phyloP scores from a whole-genome alignment of 2,329 filamentous ascomycete species.

The Alternaria postmessia region DNA sequence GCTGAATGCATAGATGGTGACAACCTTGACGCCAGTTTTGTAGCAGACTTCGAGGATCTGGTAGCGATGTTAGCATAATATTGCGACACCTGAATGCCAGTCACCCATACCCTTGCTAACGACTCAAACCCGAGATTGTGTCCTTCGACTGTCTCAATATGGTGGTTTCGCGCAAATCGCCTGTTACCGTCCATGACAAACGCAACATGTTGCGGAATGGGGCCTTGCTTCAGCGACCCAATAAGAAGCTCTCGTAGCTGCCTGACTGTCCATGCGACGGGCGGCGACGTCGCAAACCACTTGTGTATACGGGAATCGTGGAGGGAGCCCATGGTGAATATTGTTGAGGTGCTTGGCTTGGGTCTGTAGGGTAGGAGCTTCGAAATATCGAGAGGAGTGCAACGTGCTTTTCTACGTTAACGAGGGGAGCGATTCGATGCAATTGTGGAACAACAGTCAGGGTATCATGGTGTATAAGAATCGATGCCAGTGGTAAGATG shows the following conservation, averaged over 20 bases:
- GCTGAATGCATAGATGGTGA: slow-evolving; percentile 97
- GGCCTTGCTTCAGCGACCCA: slow-evolving; percentile 86
- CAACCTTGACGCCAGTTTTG: slow-evolving; percentile 94
- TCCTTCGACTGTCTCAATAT: slow-evolving; percentile 95
- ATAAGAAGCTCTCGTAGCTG: slow-evolving; percentile 85
- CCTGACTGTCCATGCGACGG: slow-evolving; percentile 86
- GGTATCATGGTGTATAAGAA: slow-evolving; percentile 33
- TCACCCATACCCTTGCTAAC: slow-evolving; percentile 74
- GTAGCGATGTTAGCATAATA: slow-evolving; percentile 43
- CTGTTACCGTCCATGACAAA: slow-evolving; percentile 99
- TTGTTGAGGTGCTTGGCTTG: slow-evolving; percentile 25
- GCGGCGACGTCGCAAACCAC: slow-evolving; percentile 88
- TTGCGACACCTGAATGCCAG: neutral
- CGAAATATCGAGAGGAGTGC: slow-evolving; percentile 11
- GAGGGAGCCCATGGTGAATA: slow-evolving; percentile 56
- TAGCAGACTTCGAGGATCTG: slow-evolving; percentile 96
- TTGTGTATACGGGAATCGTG: slow-evolving; percentile 69
- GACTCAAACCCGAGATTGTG: slow-evolving; percentile 97
- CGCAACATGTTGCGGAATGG: slow-evolving; percentile 93
- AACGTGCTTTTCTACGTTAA: neutral
- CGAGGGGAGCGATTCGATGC: slow-evolving; percentile 2
- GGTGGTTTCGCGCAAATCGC: slow-evolving; percentile 85
- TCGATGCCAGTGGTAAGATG: slow-evolving; percentile 33
- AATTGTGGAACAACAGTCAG: slow-evolving; percentile 10
- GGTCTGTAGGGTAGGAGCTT: slow-evolving; percentile 19